Evolutionary conservation across 75 land plant genomes (phyloP).

Genomic region (Adiantum capillusveneris): DNA sequence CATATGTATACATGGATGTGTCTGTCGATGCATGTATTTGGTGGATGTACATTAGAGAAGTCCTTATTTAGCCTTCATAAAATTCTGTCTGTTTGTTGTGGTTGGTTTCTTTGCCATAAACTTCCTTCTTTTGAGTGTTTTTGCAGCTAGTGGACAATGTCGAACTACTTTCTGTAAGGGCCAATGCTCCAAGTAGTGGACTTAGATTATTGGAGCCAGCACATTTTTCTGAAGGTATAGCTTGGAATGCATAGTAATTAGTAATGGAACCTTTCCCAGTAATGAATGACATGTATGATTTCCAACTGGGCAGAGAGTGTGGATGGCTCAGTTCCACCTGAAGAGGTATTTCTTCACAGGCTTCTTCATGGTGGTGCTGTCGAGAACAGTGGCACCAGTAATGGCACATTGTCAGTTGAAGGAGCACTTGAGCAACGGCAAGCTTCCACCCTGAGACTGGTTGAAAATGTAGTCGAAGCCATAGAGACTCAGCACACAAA

Average conservation of each 20-base stretch:
- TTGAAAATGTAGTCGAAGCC: slow-evolving; percentile 24
- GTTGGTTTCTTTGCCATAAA: no score
- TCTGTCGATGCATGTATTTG: no score
- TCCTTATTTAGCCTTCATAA: no score
- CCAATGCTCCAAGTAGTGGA: slow-evolving; percentile 28
- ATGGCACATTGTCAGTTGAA: slow-evolving; percentile 12
- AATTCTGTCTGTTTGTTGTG: no score
- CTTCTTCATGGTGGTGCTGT: slow-evolving; percentile 19
- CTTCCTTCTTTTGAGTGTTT: no score
- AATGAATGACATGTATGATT: no score
- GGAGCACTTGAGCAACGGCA: slow-evolving; percentile 18
- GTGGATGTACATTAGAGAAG: no score
- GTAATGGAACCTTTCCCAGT: no score
- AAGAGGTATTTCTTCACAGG: slow-evolving; percentile 27
- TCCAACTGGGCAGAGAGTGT: not conserved
- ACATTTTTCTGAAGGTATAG: slow-evolving; percentile 22
- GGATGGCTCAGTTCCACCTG: slow-evolving; percentile 15
- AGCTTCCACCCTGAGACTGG: slow-evolving; percentile 20
- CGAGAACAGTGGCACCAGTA: slow-evolving; percentile 10
- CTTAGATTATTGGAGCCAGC: slow-evolving; percentile 15
- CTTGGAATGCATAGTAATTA: not conserved
- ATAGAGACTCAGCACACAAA: slow-evolving; percentile 25
- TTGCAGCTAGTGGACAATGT: slow-evolving; percentile 64
- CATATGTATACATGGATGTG: no score
- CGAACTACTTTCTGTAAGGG: slow-evolving; percentile 42